Percentiles rank a stretch among this genome's conserved stretches.
Evolutionary conservation across 2,329 filamentous ascomycete genomes (phyloP).

Genomic region (Aureobasidium pullulans): DNA sequence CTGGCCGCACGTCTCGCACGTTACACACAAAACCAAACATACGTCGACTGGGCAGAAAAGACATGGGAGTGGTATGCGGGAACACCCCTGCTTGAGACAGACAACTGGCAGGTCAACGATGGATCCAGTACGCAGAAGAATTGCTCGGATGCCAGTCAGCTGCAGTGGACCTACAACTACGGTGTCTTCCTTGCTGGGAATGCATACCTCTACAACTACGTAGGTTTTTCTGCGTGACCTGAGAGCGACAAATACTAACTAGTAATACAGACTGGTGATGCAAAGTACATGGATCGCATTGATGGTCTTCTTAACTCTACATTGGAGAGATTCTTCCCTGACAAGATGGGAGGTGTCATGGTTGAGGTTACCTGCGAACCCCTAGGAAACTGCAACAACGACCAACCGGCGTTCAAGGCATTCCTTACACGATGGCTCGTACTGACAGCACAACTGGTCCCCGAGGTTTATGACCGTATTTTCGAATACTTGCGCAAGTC

Average conservation of each 20-base stretch:
- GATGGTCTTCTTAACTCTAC: conserved; percentile 27
- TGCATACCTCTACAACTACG: conserved; percentile 55
- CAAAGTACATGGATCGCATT: conserved; percentile 20
- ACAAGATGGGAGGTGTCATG: conserved; percentile 31
- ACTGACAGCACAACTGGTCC: conserved; percentile 48
- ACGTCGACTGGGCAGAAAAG: conserved; percentile 65
- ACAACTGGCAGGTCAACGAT: conserved; percentile 47
- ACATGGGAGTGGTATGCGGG: conserved; percentile 52
- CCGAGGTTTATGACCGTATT: conserved; percentile 42
- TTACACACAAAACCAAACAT: conserved; percentile 73
- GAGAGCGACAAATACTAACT: neutral
- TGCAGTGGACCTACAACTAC: conserved; percentile 59
- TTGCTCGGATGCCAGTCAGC: conserved; percentile 44
- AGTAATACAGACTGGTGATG: conserved; percentile 9
- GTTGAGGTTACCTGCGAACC: conserved; percentile 35
- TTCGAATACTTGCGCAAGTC: conserved; percentile 44
- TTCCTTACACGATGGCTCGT: conserved; percentile 39
- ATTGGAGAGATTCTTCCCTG: conserved; percentile 28
- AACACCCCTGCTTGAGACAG: conserved; percentile 44
- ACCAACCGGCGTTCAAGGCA: conserved; percentile 32
- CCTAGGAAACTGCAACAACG: conserved; percentile 31
- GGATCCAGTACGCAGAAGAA: conserved; percentile 45
- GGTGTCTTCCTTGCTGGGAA: conserved; percentile 61
- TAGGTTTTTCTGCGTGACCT: conserved; percentile 18
- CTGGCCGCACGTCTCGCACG: conserved; percentile 61